Conservation (phyloP, 2,329 filamentous ascomycete species). For the Colletotrichum sp. region DNA sequence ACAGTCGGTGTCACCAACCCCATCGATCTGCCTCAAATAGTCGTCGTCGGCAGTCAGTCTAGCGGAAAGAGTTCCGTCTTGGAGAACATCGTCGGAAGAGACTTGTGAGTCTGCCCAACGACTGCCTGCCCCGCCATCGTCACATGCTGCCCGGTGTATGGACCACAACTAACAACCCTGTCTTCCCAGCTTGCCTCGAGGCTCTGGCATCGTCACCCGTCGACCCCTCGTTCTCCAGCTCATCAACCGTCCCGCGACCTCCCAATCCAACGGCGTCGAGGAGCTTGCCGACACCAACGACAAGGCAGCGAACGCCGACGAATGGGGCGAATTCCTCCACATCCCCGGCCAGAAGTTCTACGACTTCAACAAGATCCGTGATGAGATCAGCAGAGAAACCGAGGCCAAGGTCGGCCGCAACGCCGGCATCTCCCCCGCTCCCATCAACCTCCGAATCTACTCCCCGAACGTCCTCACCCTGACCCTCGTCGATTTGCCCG, state of each 20-base stretch:
- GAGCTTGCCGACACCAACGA: slow-evolving; percentile 73
- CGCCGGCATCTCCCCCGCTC: slow-evolving; percentile 92
- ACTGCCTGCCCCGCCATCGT: slow-evolving; percentile 11
- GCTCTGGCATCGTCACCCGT: slow-evolving; percentile 95
- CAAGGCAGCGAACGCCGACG: slow-evolving; percentile 87
- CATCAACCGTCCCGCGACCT: slow-evolving; percentile 79
- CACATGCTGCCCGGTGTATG: slow-evolving; percentile 5
- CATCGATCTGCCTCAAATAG: slow-evolving; percentile 98
- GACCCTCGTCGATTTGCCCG: slow-evolving; percentile 94
- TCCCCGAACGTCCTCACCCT: slow-evolving; percentile 97
- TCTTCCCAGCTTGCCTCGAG: slow-evolving; percentile 80
- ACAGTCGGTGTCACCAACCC: slow-evolving; percentile 99
- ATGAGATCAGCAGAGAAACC: slow-evolving; percentile 96
- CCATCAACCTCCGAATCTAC: slow-evolving; percentile 98
- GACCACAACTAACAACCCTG: slow-evolving; percentile 28
- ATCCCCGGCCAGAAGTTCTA: slow-evolving; percentile 96
- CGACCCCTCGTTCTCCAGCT: slow-evolving; percentile 96
- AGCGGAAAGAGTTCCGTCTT: slow-evolving; percentile 99
- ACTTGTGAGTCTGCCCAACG: slow-evolving; percentile 76
- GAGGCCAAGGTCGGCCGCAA: slow-evolving; percentile 96
- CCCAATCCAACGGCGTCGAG: slow-evolving; percentile 75
- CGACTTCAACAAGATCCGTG: slow-evolving; percentile 98
- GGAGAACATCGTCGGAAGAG: slow-evolving; percentile 97
- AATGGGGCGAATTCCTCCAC: slow-evolving; percentile 99
- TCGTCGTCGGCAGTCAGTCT: slow-evolving; percentile 96